These are phyloP conservation scores for Thermochaetoides thermophila DNA, from an alignment of 495 filamentous ascomycete genomes.

Conservation along the genomic window DNA sequence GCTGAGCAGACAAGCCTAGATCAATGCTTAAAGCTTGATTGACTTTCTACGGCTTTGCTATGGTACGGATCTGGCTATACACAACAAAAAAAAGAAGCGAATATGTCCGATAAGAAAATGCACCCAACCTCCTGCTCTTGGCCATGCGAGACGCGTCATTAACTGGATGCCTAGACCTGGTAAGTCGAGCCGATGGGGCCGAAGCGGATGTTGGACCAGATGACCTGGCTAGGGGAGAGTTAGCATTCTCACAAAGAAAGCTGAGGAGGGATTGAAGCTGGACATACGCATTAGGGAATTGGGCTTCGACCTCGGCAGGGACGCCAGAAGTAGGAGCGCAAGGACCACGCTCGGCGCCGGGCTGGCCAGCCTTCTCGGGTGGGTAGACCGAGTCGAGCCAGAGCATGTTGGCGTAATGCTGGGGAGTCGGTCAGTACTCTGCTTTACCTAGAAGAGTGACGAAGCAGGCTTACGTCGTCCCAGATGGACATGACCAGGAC, in stretches of 20 bases:
- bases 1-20: too few relatives aligned
- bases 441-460: neutral
- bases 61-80: too few relatives aligned
- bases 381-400: slow-evolving; percentile 75
- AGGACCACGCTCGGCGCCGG: slow-evolving; percentile 55
- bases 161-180: slow-evolving; percentile 15
- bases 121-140: too few relatives aligned
- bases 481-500: slow-evolving; percentile 65
- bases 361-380: slow-evolving; percentile 30
- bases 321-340: slow-evolving; percentile 46
- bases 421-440: neutral
- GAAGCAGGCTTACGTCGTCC: slow-evolving; percentile 39
- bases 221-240: slow-evolving; percentile 20
- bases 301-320: slow-evolving; percentile 43
- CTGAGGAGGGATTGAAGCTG: too few relatives aligned
- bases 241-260: slow-evolving; percentile 11
- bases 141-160: too few relatives aligned
- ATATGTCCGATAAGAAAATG: too few relatives aligned
- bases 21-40: too few relatives aligned
- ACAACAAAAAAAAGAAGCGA: too few relatives aligned
- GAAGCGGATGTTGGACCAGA: slow-evolving; percentile 53
- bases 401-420: slow-evolving; percentile 60
- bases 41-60: too few relatives aligned
- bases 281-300: slow-evolving; percentile 20
- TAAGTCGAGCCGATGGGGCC: slow-evolving; percentile 50